Evolutionary conservation across 495 filamentous ascomycete species (phyloP), one percentile per base, ranked within the genome.

Genomic region (Baudoinia panamericana): DNA sequence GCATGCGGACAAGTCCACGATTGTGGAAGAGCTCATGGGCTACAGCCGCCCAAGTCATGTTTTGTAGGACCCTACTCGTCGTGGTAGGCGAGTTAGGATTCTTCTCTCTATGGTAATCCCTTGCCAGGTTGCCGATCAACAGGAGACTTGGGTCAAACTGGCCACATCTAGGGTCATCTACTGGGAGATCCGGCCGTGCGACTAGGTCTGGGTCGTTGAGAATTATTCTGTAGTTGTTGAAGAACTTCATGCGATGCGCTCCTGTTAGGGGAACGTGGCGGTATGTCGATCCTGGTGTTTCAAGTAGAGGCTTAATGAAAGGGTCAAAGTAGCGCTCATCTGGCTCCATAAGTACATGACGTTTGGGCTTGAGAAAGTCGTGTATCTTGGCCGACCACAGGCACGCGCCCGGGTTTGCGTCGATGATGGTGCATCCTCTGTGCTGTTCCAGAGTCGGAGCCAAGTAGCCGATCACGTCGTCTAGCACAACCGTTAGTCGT

Each of bases 331-430:
- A 20, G 0, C 58, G 41, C 1, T 61, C 43, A 31, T 75, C 65
- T 1, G 76, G 76, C 46, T 93, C 84, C 43, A 94, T 56, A 35
- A 96, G 62, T 22, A 94, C 59, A 65, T 96, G 88, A 0, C 69
- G 74, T 32, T 80, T 73, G 13, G 88, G 88, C 48, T 80, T 59
- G 23, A 96, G 62, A 26, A 66, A 62, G 1, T 84, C 69, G 52
- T 92, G 75, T 4, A 95, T 52, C 50, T 78, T 82, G 4, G 65
- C 62, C 7, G 87, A 94, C 66, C 74, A 82, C 6, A 88, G 23
- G 11, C 84, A 83, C 16, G 56, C 50, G 18, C 82, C 83, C 1
- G 88, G 88, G 62, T 82, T 80, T 27, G 93, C 62, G 53, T 96
- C 88, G 47, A 96, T 63, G 37, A 96, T 69, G 46, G 86, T 83